Evolutionary conservation across 2,329 filamentous ascomycete species (phyloP), one percentile per base, ranked within the genome.

Genomic region (Fusarium decemcellulare): DNA sequence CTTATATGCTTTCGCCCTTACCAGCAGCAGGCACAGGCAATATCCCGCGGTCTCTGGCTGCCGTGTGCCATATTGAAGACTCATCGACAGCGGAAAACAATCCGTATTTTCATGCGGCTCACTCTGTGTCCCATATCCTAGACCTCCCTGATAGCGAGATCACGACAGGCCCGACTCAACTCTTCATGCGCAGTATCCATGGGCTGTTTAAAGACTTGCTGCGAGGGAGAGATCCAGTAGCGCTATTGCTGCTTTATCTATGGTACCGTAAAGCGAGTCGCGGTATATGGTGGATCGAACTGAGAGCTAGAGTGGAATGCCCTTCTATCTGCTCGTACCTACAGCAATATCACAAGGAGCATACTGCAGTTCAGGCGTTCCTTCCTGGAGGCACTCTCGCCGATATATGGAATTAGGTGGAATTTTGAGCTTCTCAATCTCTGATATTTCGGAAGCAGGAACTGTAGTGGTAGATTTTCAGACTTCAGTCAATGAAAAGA

Each of bases 211-310:
- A 79, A 64, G 27, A 39, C 0, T 58, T 82, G 27, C 74, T 84
- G 1, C 62, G 37, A 12, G 15, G 53, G 5, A 81, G 59, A 12
- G 81, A 84, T 37, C 77, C 82, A 3, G 64, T 78, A 0, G 80
- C 82, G 2, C 76, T 84, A 0, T 43, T 83, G 52, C 39, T 84
- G 37, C 65, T 84, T 0, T 82, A 82, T 65, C 59, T 83, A 5
- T 84, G 82, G 82, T 84, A 83, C 47, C 71, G 73, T 18, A 83
- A 82, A 70, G 75, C 77, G 58, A 52, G 81, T 37, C 76, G 76
- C 15, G 75, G 75, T 70, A 77, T 83, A 64, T 84, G 82, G 82
- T 84, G 81, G 81, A 78, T 84, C 62, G 77, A 77, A 18, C 73
- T 83, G 1, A 75, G 82, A 36, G 80, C 81, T 2, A 76, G 76